These are phyloP conservation scores for Voacanga thouarsii DNA, from an alignment of 257 asterid genomes.

Conservation along the genomic window DNA sequence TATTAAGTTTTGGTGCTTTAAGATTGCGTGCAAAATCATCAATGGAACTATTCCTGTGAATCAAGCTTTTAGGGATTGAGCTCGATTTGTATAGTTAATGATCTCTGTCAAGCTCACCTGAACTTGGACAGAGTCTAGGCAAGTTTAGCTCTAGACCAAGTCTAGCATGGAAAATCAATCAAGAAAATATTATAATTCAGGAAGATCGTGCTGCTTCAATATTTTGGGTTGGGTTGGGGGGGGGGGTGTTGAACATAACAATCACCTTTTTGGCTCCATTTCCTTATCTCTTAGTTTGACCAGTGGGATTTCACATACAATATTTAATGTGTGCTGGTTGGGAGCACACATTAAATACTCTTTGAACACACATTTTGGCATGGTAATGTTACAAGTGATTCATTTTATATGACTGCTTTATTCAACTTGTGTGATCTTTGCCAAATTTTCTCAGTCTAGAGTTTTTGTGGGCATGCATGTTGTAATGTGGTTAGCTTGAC, in stretches of 20 bases:
- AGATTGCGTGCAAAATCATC: no score
- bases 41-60: no score
- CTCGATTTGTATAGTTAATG: no score
- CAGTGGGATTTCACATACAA: not conserved
- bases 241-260: no score
- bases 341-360: not conserved
- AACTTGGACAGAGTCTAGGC: not conserved
- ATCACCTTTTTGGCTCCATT: not conserved
- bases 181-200: no score
- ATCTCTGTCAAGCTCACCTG: no score
- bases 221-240: no score
- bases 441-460: not conserved
- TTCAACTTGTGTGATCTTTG: not conserved
- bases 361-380: not conserved
- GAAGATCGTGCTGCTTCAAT: not conserved
- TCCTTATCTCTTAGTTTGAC: not conserved
- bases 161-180: not conserved
- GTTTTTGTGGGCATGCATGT: not conserved
- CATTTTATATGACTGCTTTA: not conserved
- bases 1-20: no score
- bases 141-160: not conserved
- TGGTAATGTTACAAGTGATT: no score
- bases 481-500: no score
- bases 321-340: not conserved
- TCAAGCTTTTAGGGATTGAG: no score